These are phyloP conservation scores for Ceratocystis papillata DNA, from an alignment of 2,329 filamentous ascomycete genomes.

Conservation along the genomic window DNA sequence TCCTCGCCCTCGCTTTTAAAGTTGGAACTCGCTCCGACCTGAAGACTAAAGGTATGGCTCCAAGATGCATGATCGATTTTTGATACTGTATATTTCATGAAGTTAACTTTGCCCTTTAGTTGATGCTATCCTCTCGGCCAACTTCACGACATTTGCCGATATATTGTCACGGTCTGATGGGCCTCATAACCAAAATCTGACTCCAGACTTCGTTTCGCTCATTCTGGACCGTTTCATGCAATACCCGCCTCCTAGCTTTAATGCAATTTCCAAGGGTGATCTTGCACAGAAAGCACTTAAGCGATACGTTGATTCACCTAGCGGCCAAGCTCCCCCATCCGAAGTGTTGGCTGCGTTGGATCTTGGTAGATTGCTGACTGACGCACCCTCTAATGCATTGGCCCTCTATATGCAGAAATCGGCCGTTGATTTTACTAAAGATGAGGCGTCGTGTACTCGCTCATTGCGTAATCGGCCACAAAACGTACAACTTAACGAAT, in stretches of 20 bases:
- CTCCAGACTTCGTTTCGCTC: conserved; percentile 59
- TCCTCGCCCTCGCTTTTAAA: conserved; percentile 82
- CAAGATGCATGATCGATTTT: conserved; percentile 2
- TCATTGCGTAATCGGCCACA: conserved; percentile 45
- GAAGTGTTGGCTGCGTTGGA: conserved; percentile 61
- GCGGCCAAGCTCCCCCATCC: conserved; percentile 45
- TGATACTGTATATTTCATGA: conserved; percentile 20
- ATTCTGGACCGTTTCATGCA: conserved; percentile 80
- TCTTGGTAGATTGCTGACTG: conserved; percentile 53
- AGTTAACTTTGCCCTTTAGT: conserved; percentile 41
- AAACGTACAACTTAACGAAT: conserved; percentile 58
- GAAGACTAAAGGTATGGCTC: conserved; percentile 66
- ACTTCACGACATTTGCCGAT: conserved; percentile 65
- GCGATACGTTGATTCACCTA: conserved; percentile 51
- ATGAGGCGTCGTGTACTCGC: conserved; percentile 53
- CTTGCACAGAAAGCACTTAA: conserved; percentile 54
- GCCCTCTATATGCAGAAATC: conserved; percentile 60
- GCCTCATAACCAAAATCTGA: conserved; percentile 55
- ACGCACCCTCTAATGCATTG: conserved; percentile 46
- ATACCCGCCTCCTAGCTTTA: conserved; percentile 77
- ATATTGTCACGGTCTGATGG: conserved; percentile 57
- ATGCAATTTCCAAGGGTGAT: conserved; percentile 60
- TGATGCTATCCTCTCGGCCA: conserved; percentile 77
- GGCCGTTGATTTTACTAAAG: conserved; percentile 64
- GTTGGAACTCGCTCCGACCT: conserved; percentile 68